These are phyloP conservation scores for Didymella keratinophila DNA, from an alignment of 2,329 filamentous ascomycete species.

Conservation along the genomic window DNA sequence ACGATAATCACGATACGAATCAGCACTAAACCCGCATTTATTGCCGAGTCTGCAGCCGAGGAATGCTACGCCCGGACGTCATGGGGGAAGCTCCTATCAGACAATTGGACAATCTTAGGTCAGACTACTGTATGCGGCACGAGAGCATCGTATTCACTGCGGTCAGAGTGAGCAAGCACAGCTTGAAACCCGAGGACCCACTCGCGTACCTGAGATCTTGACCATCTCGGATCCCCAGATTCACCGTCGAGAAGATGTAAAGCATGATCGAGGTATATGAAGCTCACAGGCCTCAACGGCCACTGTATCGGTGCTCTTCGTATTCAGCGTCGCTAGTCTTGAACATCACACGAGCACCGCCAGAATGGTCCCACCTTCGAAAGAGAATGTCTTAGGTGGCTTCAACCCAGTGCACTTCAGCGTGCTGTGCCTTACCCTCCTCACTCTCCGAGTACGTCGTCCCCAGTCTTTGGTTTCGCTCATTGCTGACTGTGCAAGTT, in stretches of 20 bases:
- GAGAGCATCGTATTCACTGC: conserved; percentile 3
- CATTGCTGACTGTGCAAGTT: conserved; percentile 23
- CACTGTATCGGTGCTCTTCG: conserved; percentile 4
- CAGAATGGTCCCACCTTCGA: conserved; percentile 7
- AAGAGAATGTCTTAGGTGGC: conserved; percentile 1
- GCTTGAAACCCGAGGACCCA: not conserved
- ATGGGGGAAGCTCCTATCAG: not conserved
- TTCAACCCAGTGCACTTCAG: conserved; percentile 22
- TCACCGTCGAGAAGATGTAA: conserved; percentile 6
- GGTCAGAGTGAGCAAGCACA: conserved; percentile 1
- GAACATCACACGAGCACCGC: not conserved
- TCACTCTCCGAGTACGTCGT: conserved; percentile 10
- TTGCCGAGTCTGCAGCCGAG: conserved; percentile 3
- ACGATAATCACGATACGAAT: conserved; percentile 6
- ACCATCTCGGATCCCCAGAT: conserved; percentile 17
- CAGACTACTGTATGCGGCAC: conserved; percentile 1
- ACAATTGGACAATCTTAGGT: conserved; percentile 9
- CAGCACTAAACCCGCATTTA: not conserved
- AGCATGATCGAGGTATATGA: conserved; percentile 12
- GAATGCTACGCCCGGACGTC: not conserved
- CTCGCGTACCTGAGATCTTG: not conserved
- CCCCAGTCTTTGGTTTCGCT: not conserved
- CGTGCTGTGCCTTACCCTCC: conserved; percentile 15
- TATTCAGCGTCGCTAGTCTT: not conserved
- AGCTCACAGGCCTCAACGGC: conserved; percentile 1